phyloP scores from a whole-genome alignment of 768 basidiomycete species.

The Kwoniella sp. region DNA sequence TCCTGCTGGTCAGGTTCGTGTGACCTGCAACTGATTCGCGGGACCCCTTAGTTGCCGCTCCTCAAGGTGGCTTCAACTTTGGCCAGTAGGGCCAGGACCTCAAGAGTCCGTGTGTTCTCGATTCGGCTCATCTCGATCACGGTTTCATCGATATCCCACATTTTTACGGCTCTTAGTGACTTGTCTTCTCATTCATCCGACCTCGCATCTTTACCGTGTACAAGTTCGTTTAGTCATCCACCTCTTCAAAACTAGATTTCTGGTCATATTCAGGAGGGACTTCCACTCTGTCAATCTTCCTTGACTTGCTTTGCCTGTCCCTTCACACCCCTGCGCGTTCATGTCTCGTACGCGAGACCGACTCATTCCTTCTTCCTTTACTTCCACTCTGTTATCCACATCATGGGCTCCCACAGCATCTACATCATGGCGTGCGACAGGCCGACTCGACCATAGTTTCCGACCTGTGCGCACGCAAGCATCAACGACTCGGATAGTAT shows the following conservation, averaged over 20 bases:
- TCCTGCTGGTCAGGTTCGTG: constrained; percentile 35
- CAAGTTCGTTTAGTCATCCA: neutral
- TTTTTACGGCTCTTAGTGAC: constrained; percentile 1
- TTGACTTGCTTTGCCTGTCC: neutral
- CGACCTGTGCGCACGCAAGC: too few species aligned
- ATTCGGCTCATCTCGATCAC: neutral
- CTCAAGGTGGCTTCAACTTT: constrained; percentile 95
- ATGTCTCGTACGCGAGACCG: too few species aligned
- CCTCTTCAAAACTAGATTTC: too few species aligned
- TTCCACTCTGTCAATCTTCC: constrained; percentile 3
- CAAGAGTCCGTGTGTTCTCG: neutral
- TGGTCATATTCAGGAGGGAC: neutral
- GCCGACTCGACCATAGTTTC: too few species aligned
- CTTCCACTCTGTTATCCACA: too few species aligned
- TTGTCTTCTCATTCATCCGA: neutral
- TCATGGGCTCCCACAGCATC: too few species aligned
- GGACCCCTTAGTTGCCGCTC: constrained; percentile 61
- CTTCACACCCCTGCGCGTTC: too few species aligned
- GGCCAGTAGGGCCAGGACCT: constrained; percentile 51
- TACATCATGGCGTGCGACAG: too few species aligned
- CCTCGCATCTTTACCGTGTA: neutral
- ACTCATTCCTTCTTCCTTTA: too few species aligned
- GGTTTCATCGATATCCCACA: neutral
- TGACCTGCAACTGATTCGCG: constrained; percentile 20
- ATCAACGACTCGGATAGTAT: too few species aligned